Base-by-base conservation (phyloP, 805 yeast species). In the Yarrowia keelungensis region DNA sequence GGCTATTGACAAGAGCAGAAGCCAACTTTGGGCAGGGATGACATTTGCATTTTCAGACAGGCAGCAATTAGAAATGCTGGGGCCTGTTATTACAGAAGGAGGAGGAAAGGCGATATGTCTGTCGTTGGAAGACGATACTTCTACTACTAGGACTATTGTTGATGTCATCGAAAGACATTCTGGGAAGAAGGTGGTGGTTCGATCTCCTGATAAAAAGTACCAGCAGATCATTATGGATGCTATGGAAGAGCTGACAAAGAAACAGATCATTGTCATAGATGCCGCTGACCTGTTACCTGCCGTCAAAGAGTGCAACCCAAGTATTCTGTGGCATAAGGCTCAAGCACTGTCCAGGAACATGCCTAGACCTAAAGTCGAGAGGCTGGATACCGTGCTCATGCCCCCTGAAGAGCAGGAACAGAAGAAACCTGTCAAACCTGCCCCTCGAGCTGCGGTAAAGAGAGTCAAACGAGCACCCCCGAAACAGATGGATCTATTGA, bases 11-110 rank as follows among this genome's bases (percentile, higher is more conserved):
- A 62, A 47, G 32, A 39, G 56, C 56, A 73, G 84, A 19, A 9
- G 15, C 1, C 45, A 69, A 0, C 65, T 80, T 8, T 71, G 80
- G 45, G 59, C 70, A 0, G 73, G 73, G 0, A 47, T 71, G n/a
- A 42, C 68, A 0, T 77, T 81, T 51, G 58, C 76, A 2, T 74
- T 76, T 65, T 68, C 74, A 11, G 76, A 75, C 47, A 15, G 54
- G 16, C 64, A 54, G 1, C 78, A 75, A 39, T 72, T 56, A 35
- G 73, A 70, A 0, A 71, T 72, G 2, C 61, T 80, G 22, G 53
- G 69, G 3, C 72, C 73, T 0, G 73, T 74, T 0, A 68, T 81
- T 14, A 59, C 71, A 11, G 72, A 72, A 8, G 78, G 77, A 0
- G 76, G 75, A 2, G 81, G 77, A 0, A 35, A 51, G n/a, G 51